Conservation (phyloP, 192 early-diverging fungal genomes). For the Powellomyces hirtus region DNA sequence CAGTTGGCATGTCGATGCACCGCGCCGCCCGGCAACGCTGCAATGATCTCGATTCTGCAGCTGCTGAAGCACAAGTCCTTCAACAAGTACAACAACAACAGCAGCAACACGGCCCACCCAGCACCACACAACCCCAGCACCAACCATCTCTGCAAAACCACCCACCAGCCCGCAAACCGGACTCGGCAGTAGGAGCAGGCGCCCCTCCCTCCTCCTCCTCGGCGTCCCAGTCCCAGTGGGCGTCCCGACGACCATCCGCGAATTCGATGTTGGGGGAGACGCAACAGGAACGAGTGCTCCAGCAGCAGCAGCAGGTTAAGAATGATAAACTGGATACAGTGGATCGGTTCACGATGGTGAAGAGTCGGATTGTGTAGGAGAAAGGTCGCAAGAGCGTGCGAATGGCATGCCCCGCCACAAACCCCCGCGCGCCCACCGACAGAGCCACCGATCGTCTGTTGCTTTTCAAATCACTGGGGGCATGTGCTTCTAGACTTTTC, state of each 20-base stretch:
- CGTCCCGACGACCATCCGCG: not conserved
- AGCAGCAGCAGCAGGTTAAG: conserved; percentile 1
- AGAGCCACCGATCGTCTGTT: too few relatives aligned
- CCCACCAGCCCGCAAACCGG: not conserved
- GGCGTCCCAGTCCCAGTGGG: not conserved
- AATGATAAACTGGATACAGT: conserved; percentile 76
- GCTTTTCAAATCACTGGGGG: too few relatives aligned
- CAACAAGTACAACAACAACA: not conserved
- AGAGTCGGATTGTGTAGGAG: conserved; percentile 86
- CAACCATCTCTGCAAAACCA: not conserved
- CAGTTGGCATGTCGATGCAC: conserved; percentile 74
- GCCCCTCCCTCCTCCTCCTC: not conserved
- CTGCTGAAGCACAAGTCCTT: too few relatives aligned
- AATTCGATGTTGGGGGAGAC: not conserved
- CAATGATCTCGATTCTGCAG: not conserved
- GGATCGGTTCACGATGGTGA: conserved; percentile 88
- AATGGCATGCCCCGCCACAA: too few relatives aligned
- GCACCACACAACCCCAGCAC: not conserved
- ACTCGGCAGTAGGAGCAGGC: not conserved
- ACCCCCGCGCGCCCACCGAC: too few relatives aligned
- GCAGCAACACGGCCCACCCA: not conserved
- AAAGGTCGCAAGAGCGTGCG: too few relatives aligned
- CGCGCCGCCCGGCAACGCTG: conserved; percentile 54
- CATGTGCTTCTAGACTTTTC: too few relatives aligned
- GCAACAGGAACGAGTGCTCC: not conserved